Percentiles rank a stretch among this genome's conserved stretches.
Evolutionary conservation across 805 yeast genomes (phyloP).

Genomic region (Metschnikowia corniflorae): DNA sequence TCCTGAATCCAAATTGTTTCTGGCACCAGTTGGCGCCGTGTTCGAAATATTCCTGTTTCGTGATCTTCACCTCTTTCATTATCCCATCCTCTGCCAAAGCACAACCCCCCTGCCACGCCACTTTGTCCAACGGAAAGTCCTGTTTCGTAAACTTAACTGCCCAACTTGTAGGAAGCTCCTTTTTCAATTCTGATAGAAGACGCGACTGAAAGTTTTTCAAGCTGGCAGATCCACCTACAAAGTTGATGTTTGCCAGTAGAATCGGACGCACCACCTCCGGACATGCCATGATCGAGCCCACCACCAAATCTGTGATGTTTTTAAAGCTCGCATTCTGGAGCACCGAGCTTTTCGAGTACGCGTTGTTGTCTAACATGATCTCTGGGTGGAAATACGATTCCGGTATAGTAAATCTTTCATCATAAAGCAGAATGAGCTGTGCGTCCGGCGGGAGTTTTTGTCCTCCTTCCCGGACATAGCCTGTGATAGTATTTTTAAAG

Average conservation of each 20-base stretch:
- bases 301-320: slow-evolving; percentile 71
- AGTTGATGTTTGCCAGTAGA: slow-evolving; percentile 70
- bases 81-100: slow-evolving; percentile 37
- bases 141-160: slow-evolving; percentile 47
- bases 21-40: slow-evolving; percentile 67
- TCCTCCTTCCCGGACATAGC: slow-evolving; percentile 51
- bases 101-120: slow-evolving; percentile 38
- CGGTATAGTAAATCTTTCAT: slow-evolving; percentile 86
- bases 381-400: slow-evolving; percentile 86
- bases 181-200: slow-evolving; percentile 55
- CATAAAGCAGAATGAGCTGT: slow-evolving; percentile 66
- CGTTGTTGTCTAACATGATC: slow-evolving; percentile 42
- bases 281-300: slow-evolving; percentile 62
- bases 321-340: slow-evolving; percentile 52
- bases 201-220: slow-evolving; percentile 66
- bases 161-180: slow-evolving; percentile 72
- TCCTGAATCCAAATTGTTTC: slow-evolving; percentile 46
- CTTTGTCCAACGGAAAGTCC: slow-evolving; percentile 21
- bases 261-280: slow-evolving; percentile 76
- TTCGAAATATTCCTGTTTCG: slow-evolving; percentile 80
- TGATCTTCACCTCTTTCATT: slow-evolving; percentile 52
- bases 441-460: slow-evolving; percentile 41
- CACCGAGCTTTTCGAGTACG: slow-evolving; percentile 25
- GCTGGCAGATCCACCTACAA: slow-evolving; percentile 80
- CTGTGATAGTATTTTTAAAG: slow-evolving; percentile 73